Base-by-base conservation (phyloP, 2,329 filamentous ascomycete genomes). In the Phaeosphaeriaceae sp. region DNA sequence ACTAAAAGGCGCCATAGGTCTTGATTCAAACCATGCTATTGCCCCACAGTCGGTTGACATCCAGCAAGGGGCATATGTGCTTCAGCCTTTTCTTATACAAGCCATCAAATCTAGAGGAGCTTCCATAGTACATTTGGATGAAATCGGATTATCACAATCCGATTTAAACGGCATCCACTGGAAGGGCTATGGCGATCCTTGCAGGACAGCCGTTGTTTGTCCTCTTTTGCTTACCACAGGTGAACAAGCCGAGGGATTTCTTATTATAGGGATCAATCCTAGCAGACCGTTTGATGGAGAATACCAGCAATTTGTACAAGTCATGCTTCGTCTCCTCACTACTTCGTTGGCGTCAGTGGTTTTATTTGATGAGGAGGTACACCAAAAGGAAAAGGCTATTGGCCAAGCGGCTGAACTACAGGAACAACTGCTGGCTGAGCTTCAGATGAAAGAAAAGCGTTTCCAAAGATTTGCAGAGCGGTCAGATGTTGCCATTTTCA, bases 401-500 rank as follows among this genome's bases (percentile, higher is more conserved):
- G 55, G 50, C 3, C 61, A 68, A 38, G 69, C 71, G 37, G 67
- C 72, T n/a, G 62, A 70, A 1, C 63, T 74, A 59, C 30, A 71
- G 69, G 48, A 64, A 26, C 58, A 64, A n/a, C 51, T 73, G 2
- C 53, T 68, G 8, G 71, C 64, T 6, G 74, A 76, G 36, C 64
- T 71, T 3, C 64, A 68, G n/a, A 40, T 59, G 6, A 65, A 60
- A 21, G 60, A 67, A 30, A 64, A 63, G 37, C 65, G 65, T 17
- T 77, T 78, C 37, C 66, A 71, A 15, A 60, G 72, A 4, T 73
- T 77, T 55, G 74, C 75, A 3, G 68, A 72, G 33, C 59, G 70
- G 5, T 63, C 72, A 5, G 73, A 75, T 3, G 65, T 76, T 3
- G 75, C 70, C 2, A 78, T 78, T 42, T 77, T 74, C 46, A 70